Conservation (phyloP, 2,329 filamentous ascomycete species). For the Fusarium anthophilum region DNA sequence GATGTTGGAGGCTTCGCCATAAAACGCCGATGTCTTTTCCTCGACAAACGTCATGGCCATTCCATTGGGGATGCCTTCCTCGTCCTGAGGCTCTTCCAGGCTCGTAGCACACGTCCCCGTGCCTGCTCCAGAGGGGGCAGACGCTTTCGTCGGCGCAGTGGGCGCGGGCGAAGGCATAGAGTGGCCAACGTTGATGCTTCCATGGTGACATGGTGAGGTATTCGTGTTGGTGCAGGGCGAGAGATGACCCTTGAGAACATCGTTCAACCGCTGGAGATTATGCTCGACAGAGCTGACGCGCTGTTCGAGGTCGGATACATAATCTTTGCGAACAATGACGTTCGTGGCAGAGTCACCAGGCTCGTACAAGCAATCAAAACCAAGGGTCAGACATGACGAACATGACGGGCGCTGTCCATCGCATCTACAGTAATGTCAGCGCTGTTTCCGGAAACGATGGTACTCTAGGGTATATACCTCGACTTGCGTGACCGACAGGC, state of each 20-base stretch:
- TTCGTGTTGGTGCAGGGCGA: neutral
- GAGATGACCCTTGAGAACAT: neutral
- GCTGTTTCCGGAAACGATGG: fast-evolving
- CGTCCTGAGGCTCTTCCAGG: neutral
- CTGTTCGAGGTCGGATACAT: neutral
- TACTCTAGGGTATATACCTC: neutral
- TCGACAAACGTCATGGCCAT: constrained; percentile 2
- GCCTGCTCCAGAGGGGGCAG: neutral
- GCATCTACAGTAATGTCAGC: neutral
- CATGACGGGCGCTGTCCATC: neutral
- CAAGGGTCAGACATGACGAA: neutral
- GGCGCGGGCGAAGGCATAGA: neutral
- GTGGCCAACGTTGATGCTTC: neutral
- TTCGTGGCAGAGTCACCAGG: neutral
- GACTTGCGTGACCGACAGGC: neutral
- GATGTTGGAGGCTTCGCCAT: neutral
- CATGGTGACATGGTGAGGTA: neutral
- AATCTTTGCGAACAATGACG: neutral
- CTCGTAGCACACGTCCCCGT: neutral
- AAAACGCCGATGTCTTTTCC: neutral
- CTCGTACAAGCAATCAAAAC: neutral
- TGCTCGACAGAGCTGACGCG: neutral
- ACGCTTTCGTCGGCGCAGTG: neutral
- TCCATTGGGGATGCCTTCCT: neutral
- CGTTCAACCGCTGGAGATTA: neutral